phyloP scores from a whole-genome alignment of 768 basidiomycete species.

The Xerocomus spinulosus region DNA sequence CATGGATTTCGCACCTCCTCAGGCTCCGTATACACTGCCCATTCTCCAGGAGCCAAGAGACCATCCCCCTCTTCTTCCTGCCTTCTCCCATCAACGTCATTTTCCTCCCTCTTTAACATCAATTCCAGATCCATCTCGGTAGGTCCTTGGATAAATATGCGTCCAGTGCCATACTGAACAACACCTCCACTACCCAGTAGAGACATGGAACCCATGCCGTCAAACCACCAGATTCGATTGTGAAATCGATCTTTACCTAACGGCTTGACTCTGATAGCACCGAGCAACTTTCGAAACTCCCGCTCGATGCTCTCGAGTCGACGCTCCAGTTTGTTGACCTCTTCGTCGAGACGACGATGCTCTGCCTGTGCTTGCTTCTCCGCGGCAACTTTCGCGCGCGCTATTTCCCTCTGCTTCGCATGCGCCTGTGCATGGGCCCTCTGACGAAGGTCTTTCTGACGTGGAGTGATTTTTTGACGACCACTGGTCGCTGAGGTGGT shows the following conservation, averaged over 20 bases:
- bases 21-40: constrained; percentile 84
- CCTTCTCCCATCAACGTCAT: constrained; percentile 53
- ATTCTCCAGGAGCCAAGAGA: constrained; percentile 69
- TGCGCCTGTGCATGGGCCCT: constrained; percentile 53
- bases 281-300: constrained; percentile 87
- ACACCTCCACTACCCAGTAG: constrained; percentile 75
- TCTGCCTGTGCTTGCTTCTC: constrained; percentile 80
- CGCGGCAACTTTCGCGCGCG: constrained; percentile 71
- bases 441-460: constrained; percentile 49
- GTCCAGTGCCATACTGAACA: constrained; percentile 81
- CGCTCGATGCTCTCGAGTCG: constrained; percentile 85
- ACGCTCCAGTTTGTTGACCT: constrained; percentile 77
- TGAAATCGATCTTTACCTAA: constrained; percentile 91
- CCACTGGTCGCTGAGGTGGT: constrained; percentile 42
- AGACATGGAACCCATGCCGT: constrained; percentile 85
- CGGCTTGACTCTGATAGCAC: constrained; percentile 81
- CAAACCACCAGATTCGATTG: constrained; percentile 98
- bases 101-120: constrained; percentile 54
- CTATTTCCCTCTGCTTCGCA: constrained; percentile 78
- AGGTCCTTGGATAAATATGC: constrained; percentile 91
- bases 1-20: constrained; percentile 63
- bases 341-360: constrained; percentile 81
- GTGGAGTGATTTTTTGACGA: constrained; percentile 41
- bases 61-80: constrained; percentile 80
- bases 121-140: constrained; percentile 75